phyloP scores from a whole-genome alignment of 1,284 basidiomycete species.

The Trichosporon asahii region DNA sequence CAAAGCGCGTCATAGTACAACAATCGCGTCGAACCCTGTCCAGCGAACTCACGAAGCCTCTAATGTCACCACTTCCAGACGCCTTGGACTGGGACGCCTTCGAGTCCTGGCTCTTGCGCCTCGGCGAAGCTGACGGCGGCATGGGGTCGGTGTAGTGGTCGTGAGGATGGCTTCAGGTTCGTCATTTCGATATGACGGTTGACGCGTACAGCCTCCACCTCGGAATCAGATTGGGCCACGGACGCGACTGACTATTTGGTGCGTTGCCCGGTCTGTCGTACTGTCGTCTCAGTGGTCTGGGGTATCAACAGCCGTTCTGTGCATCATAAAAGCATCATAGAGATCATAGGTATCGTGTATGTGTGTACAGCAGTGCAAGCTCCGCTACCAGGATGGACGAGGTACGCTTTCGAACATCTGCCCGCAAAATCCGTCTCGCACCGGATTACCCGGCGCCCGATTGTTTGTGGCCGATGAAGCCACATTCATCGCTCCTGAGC shows the following conservation, averaged over 20 bases:
- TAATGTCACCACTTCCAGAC: neutral
- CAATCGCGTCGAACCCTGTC: neutral
- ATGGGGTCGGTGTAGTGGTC: neutral
- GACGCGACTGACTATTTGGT: slow-evolving; percentile 1
- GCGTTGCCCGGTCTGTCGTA: too few relatives aligned
- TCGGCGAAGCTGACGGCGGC: slow-evolving; percentile 3
- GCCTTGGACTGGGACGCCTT: slow-evolving; percentile 3
- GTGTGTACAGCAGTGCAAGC: too few relatives aligned
- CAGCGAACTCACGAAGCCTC: neutral
- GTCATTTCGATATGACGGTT: slow-evolving; percentile 8
- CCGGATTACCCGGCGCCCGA: too few relatives aligned
- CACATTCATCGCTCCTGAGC: neutral
- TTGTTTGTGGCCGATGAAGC: neutral
- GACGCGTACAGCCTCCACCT: slow-evolving; percentile 7
- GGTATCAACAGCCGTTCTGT: too few relatives aligned
- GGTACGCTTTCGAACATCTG: too few relatives aligned
- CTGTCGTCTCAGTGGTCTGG: too few relatives aligned
- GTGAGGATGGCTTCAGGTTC: neutral
- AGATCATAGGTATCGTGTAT: too few relatives aligned
- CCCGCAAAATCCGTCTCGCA: neutral
- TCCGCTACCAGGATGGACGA: too few relatives aligned
- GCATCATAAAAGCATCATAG: too few relatives aligned
- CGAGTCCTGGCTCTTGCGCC: slow-evolving; percentile 7
- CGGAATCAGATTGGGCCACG: neutral
- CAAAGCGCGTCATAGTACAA: neutral